Percentiles rank a stretch among this genome's conserved stretches.
Evolutionary conservation across 352 stramenopile species (phyloP).

Genomic region (Phytophthora nicotianae): DNA sequence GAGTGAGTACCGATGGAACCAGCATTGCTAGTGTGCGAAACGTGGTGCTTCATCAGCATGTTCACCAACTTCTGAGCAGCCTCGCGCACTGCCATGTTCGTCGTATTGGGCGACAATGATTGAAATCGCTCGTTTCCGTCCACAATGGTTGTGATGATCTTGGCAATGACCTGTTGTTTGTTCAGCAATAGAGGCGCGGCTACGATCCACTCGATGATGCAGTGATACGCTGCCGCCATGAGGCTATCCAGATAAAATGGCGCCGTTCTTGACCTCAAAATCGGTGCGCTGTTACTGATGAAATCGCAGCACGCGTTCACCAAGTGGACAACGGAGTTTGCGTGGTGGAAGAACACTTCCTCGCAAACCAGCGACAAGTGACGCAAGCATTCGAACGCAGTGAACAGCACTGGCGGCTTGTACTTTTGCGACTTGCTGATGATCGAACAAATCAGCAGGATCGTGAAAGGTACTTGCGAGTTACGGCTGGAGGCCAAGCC

Average conservation of each 20-base stretch:
- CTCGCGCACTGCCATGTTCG: conserved; percentile 62
- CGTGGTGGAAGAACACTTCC: conserved; percentile 77
- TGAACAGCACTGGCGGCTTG: conserved; percentile 86
- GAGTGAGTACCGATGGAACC: conserved; percentile 48
- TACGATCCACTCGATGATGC: conserved; percentile 88
- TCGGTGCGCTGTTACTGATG: conserved; percentile 75
- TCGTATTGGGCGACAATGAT: conserved; percentile 58
- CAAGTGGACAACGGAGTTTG: conserved; percentile 79
- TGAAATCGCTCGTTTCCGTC: conserved; percentile 78
- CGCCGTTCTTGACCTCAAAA: conserved; percentile 72
- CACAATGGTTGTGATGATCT: conserved; percentile 85
- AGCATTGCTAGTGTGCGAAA: conserved; percentile 58
- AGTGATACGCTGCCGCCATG: conserved; percentile 80
- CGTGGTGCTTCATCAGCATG: conserved; percentile 90
- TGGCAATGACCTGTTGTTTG: conserved; percentile 76
- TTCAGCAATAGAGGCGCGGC: conserved; percentile 71
- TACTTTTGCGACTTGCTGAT: conserved; percentile 83
- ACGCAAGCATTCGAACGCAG: conserved; percentile 83
- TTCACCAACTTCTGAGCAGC: conserved; percentile 82
- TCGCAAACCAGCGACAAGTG: conserved; percentile 81
- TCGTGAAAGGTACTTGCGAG: conserved; percentile 86
- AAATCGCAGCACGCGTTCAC: conserved; percentile 89
- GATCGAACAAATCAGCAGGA: conserved; percentile 85
- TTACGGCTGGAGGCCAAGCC: conserved; percentile 82
- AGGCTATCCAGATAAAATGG: conserved; percentile 86